phyloP scores from a whole-genome alignment of 805 yeast genomes.

The Schwanniomyces polymorphus region DNA sequence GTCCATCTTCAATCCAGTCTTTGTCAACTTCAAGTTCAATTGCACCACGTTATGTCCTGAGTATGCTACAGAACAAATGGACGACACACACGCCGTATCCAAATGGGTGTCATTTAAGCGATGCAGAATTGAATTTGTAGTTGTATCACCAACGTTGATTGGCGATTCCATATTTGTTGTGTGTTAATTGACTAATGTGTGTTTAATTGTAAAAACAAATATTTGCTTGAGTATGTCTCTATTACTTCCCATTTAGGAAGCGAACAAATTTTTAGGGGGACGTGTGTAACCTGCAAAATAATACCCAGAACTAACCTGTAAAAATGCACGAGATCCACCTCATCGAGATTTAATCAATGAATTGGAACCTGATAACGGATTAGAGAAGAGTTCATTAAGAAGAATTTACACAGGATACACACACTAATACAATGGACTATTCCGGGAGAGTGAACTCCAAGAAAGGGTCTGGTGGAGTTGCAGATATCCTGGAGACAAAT shows the following conservation, averaged over 20 bases:
- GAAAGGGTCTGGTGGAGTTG: constrained; percentile 89
- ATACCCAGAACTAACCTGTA: constrained; percentile 2
- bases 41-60: constrained; percentile 39
- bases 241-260: constrained; percentile 7
- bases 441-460: constrained; percentile 88
- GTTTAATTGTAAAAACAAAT: not conserved
- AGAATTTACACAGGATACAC: not conserved
- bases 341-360: not conserved
- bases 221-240: not conserved
- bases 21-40: constrained; percentile 17
- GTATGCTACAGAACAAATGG: constrained; percentile 28
- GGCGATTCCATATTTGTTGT: constrained; percentile 39
- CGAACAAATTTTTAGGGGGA: constrained; percentile 1
- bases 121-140: constrained; percentile 38
- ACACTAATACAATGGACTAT: constrained; percentile 63
- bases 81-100: constrained; percentile 15
- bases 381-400: not conserved
- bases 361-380: not conserved
- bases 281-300: constrained; percentile 11
- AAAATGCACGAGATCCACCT: constrained; percentile 1
- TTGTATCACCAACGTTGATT: constrained; percentile 38
- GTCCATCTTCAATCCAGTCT: not conserved
- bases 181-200: not conserved
- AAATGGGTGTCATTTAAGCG: constrained; percentile 37
- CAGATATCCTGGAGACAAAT: constrained; percentile 69